These are phyloP conservation scores for Phytophthora pseudosyringae DNA, from an alignment of 352 stramenopile species.

Conservation along the genomic window DNA sequence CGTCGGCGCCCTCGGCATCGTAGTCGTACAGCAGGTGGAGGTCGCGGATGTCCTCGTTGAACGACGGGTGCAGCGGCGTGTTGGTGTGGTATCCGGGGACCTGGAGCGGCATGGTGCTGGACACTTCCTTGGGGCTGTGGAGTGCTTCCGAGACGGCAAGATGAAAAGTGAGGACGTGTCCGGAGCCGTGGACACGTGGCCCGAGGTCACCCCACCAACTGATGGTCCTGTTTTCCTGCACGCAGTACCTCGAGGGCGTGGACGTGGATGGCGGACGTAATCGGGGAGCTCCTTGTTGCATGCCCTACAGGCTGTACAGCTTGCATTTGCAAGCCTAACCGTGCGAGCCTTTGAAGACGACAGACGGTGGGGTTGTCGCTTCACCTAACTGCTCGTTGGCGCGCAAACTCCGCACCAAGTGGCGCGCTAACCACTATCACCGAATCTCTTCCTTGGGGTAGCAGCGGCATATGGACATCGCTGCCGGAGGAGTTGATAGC, in stretches of 20 bases:
- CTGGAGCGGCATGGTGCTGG: slow-evolving; percentile 37
- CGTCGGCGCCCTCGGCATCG: slow-evolving; percentile 44
- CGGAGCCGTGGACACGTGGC: slow-evolving; percentile 22
- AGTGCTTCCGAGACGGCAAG: slow-evolving; percentile 32
- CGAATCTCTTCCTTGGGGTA: neutral
- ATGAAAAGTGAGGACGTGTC: slow-evolving; percentile 35
- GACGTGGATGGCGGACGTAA: slow-evolving; percentile 28
- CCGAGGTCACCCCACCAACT: neutral
- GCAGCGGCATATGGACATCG: slow-evolving; percentile 14
- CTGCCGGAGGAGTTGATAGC: too few species aligned
- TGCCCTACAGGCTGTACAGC: neutral
- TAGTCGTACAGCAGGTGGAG: slow-evolving; percentile 65
- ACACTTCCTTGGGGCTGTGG: slow-evolving; percentile 25
- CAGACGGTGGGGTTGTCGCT: slow-evolving; percentile 18
- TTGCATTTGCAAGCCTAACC: neutral
- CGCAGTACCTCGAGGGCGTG: slow-evolving; percentile 25
- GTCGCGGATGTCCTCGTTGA: slow-evolving; percentile 63
- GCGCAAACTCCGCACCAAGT: slow-evolving; percentile 21
- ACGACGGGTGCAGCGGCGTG: slow-evolving; percentile 58
- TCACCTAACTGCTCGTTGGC: slow-evolving; percentile 9
- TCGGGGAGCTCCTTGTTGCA: slow-evolving; percentile 14
- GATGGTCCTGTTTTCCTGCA: slow-evolving; percentile 18
- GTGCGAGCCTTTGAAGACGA: neutral
- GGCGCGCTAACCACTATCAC: slow-evolving; percentile 20
- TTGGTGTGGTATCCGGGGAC: slow-evolving; percentile 66